A percentile compares a stretch with the other conserved stretches of the same genome.
Conservation (phyloP, 176 grass and related monocot species). For the Urochloa ruziziensis region DNA sequence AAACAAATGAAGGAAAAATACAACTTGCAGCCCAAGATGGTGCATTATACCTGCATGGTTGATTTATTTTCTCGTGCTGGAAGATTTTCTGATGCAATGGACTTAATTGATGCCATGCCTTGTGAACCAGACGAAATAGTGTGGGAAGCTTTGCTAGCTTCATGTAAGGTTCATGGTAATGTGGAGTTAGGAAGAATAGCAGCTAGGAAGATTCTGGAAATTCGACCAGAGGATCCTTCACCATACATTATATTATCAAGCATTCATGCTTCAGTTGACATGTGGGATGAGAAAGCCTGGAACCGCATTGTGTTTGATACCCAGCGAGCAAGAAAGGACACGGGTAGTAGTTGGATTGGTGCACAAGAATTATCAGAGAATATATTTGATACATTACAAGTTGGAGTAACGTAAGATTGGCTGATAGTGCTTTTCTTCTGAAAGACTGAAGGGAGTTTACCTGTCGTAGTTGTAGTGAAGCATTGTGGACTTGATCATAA, state of each 20-base stretch:
- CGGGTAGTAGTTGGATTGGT: constrained; percentile 57
- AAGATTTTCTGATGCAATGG: constrained; percentile 58
- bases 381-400: constrained; percentile 35
- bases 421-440: neutral
- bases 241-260: constrained; percentile 63
- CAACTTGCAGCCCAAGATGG: constrained; percentile 58
- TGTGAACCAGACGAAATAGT: constrained; percentile 53
- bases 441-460: neutral
- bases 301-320: constrained; percentile 40
- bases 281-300: constrained; percentile 61
- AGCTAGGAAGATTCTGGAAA: constrained; percentile 66
- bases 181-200: constrained; percentile 49
- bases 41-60: constrained; percentile 74
- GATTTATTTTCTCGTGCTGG: constrained; percentile 65
- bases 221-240: constrained; percentile 61
- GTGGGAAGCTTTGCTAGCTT: constrained; percentile 71
- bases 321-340: constrained; percentile 41
- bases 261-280: constrained; percentile 67
- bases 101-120: constrained; percentile 71
- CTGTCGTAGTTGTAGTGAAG: neutral
- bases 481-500: too few relatives aligned
- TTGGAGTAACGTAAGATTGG: constrained; percentile 31
- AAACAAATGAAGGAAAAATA: constrained; percentile 50
- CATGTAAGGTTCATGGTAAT: constrained; percentile 62
- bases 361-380: constrained; percentile 31